These are phyloP conservation scores for Candida pseudoviswanathii DNA, from an alignment of 1,139 yeast species.

Conservation along the genomic window DNA sequence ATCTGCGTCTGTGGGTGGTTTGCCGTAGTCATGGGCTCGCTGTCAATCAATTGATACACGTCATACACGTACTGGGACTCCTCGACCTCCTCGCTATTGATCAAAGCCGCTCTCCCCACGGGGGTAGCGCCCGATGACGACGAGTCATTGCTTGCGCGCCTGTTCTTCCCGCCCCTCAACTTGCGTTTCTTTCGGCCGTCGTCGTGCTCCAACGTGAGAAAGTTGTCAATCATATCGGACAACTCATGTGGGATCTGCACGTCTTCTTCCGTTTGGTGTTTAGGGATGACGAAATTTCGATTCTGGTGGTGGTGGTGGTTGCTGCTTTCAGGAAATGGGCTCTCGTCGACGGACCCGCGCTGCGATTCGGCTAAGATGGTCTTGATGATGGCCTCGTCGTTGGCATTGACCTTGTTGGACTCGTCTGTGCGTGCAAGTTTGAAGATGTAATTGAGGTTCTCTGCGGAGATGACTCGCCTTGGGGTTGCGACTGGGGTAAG, in stretches of 20 bases:
- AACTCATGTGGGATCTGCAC: conserved; percentile 57
- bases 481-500: conserved; percentile 23
- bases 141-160: conserved; percentile 17
- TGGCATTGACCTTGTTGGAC: conserved; percentile 17
- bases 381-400: conserved; percentile 23
- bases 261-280: conserved; percentile 41
- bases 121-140: conserved; percentile 10
- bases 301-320: conserved; percentile 8
- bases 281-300: conserved; percentile 39
- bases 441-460: conserved; percentile 42
- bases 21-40: conserved; percentile 51
- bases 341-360: conserved; percentile 5
- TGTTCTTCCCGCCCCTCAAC: conserved; percentile 8
- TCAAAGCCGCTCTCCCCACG: conserved; percentile 2
- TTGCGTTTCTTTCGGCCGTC: conserved; percentile 9
- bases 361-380: conserved; percentile 16
- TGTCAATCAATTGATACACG: conserved; percentile 55
- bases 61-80: conserved; percentile 74
- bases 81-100: conserved; percentile 6
- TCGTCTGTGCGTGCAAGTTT: conserved; percentile 67
- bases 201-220: conserved; percentile 31
- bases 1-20: conserved; percentile 54
- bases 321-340: conserved; percentile 4
- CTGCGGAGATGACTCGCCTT: conserved; percentile 12
- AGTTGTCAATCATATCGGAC: conserved; percentile 66